Evolutionary conservation across 441 rosid species (phyloP).

Genomic region (Lagerstroemia fauriei): DNA sequence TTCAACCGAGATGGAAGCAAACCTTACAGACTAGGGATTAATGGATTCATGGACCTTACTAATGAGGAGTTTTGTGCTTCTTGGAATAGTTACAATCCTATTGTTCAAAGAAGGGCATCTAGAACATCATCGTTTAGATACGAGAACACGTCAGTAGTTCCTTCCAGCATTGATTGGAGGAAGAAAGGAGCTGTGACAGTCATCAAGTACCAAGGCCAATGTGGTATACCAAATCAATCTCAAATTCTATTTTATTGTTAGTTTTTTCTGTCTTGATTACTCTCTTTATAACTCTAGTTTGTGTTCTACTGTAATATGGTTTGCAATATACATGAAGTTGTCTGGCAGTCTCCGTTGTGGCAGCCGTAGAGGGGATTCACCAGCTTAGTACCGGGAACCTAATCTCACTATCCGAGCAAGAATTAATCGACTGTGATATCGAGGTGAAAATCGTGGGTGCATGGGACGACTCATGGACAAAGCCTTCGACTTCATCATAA

Average conservation of each 20-base stretch:
- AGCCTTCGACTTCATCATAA: conserved; percentile 12
- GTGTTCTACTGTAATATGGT: background rate
- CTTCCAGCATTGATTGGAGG: conserved; percentile 7
- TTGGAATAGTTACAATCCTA: background rate
- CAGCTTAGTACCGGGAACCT: conserved; percentile 8
- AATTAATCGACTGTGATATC: conserved; percentile 16
- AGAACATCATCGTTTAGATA: background rate
- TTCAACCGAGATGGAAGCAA: conserved; percentile 3
- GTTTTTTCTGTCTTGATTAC: background rate
- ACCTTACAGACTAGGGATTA: conserved; percentile 9
- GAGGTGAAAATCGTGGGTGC: conserved; percentile 5
- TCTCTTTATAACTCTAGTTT: background rate
- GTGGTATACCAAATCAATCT: background rate
- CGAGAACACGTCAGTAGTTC: background rate
- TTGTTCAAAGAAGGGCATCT: background rate
- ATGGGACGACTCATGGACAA: background rate
- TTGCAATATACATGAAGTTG: conserved; percentile 5
- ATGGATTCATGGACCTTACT: conserved; percentile 9
- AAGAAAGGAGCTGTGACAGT: conserved; percentile 19
- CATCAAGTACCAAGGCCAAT: conserved; percentile 14
- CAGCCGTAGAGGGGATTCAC: conserved; percentile 19
- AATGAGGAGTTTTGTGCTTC: conserved; percentile 12
- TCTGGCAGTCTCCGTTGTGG: conserved; percentile 16
- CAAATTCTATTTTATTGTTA: background rate
- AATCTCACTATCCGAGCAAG: conserved; percentile 13